phyloP scores from a whole-genome alignment of 106 monocot species.

The Iris macrosiphon region DNA sequence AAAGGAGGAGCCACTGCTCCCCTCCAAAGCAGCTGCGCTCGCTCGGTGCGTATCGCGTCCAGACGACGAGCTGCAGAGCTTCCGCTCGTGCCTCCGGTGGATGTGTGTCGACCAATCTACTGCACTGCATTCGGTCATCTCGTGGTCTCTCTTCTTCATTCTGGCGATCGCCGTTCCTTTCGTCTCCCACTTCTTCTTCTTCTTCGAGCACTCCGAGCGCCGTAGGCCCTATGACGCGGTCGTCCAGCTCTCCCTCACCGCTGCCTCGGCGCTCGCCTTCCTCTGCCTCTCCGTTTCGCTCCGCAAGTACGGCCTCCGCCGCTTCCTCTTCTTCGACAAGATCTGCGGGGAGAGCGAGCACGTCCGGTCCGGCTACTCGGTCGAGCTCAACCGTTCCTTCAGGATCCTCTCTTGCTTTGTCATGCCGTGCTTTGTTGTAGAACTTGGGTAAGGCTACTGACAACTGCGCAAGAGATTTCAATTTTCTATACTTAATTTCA shows the following conservation, averaged over 20 bases:
- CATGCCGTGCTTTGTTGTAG: slow-evolving; percentile 53
- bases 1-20: slow-evolving; percentile 29
- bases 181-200: slow-evolving; percentile 57
- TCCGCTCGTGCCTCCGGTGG: slow-evolving; percentile 62
- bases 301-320: slow-evolving; percentile 52
- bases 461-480: too few species aligned
- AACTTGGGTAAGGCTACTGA: slow-evolving; percentile 26
- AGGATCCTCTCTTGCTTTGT: slow-evolving; percentile 58
- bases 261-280: slow-evolving; percentile 55
- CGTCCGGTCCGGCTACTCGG: slow-evolving; percentile 45
- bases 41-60: slow-evolving; percentile 26
- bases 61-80: slow-evolving; percentile 59
- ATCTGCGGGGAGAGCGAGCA: slow-evolving; percentile 46
- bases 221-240: slow-evolving; percentile 48
- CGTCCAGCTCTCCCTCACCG: slow-evolving; percentile 64
- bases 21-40: slow-evolving; percentile 3
- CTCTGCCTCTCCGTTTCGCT: slow-evolving; percentile 44
- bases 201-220: slow-evolving; percentile 31
- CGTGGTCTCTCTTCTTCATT: slow-evolving; percentile 64
- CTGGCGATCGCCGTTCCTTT: slow-evolving; percentile 42
- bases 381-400: slow-evolving; percentile 62
- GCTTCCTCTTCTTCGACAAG: slow-evolving; percentile 62
- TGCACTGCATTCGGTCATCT: slow-evolving; percentile 7
- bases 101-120: slow-evolving; percentile 63
- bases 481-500: too few species aligned